These are phyloP conservation scores for Trametes cingulata DNA, from an alignment of 768 basidiomycete genomes.

Conservation along the genomic window DNA sequence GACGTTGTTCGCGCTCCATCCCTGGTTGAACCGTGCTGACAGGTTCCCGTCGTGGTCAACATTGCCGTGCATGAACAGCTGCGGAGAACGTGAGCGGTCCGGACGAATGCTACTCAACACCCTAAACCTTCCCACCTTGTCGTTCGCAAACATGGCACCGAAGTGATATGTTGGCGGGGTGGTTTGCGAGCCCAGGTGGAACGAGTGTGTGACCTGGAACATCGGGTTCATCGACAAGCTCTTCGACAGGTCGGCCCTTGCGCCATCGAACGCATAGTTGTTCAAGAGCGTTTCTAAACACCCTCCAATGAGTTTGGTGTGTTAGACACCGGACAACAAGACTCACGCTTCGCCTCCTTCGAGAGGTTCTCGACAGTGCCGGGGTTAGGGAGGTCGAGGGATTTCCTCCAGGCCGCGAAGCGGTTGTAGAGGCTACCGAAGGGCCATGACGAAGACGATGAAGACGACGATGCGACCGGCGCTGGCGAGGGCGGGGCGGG, in stretches of 20 bases:
- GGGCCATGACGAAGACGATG: constrained; percentile 42
- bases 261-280: constrained; percentile 97
- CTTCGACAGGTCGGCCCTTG: constrained; percentile 93
- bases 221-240: constrained; percentile 90
- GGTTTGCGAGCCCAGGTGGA: constrained; percentile 87
- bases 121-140: constrained; percentile 52
- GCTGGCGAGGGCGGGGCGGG: constrained; percentile 5
- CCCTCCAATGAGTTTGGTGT: constrained; percentile 1
- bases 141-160: constrained; percentile 87
- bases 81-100: constrained; percentile 31
- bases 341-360: constrained; percentile 88
- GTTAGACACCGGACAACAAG: background rate
- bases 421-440: constrained; percentile 67
- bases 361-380: constrained; percentile 90
- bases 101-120: background rate
- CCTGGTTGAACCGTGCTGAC: constrained; percentile 85
- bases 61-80: constrained; percentile 92
- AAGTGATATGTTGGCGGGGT: constrained; percentile 90
- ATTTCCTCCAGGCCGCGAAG: constrained; percentile 79
- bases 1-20: constrained; percentile 75
- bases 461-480: constrained; percentile 20
- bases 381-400: constrained; percentile 85
- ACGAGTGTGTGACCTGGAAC: constrained; percentile 98
- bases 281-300: constrained; percentile 80
- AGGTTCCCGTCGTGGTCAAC: constrained; percentile 94